Base-by-base conservation (phyloP, 257 asterid genomes). In the Salvia miltiorrhiza region DNA sequence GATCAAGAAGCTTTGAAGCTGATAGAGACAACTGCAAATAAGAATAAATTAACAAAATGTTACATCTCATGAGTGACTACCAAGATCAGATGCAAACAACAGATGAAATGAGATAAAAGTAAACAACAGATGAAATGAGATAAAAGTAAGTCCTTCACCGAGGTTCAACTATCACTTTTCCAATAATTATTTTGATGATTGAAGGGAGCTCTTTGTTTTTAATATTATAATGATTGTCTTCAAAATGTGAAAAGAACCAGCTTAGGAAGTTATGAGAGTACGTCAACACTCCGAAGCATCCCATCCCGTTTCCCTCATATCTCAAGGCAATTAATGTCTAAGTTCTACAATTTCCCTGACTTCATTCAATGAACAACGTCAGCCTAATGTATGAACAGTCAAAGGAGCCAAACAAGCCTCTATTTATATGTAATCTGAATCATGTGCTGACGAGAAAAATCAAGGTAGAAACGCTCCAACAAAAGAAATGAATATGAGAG, bases 11-110 rank as follows among this genome's bases (percentile, higher is more conserved):
- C 82, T 86, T 92, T 9, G 90, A 82, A 52, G 95, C 98, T 57
- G 96, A 92, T 59, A 92, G 83, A 64, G 90, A 83, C 78, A 92
- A 75, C 98, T 92, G 96, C 82, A 83, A 26, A 11, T 48, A 73
- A 70, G 71, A 69, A 72, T 9, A 65, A 33, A 55, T 26, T 63
- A 63, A 70, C 10, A 68, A 39, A 47, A 24, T 65, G 69, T 65
- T 67, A 67, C 20, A 28, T 56, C 32, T 9, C 41, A 67, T 39
- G 65, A n/a, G n/a, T 65, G 19, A 39, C 67, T 23, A 19, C 39
- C 53, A 75, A 35, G n/a, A 45, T 32, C 44, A 64, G 44, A 47
- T 73, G 54, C 67, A 33, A 44, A 50, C 20, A 1, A 21, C 12
- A 63, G 10, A 17, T 28, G 0, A 32, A 58, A 14, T 30, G 21